These are phyloP conservation scores for Candida gigantensis DNA, from an alignment of 1,139 yeast species.

Conservation along the genomic window DNA sequence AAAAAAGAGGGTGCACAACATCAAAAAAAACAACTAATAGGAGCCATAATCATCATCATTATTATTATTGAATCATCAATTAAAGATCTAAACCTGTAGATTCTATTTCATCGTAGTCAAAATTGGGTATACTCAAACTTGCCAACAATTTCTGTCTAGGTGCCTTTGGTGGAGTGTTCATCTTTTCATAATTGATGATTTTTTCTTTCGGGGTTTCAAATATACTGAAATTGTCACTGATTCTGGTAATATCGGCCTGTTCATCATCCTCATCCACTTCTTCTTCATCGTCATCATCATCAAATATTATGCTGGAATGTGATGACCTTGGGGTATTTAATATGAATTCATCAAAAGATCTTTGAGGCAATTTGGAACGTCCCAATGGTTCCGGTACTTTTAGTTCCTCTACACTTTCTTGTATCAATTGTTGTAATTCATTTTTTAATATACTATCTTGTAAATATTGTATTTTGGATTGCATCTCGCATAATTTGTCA, in stretches of 20 bases:
- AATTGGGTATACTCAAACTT: neutral
- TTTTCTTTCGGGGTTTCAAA: slow-evolving; percentile 13
- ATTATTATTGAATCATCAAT: neutral
- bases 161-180: slow-evolving; percentile 2
- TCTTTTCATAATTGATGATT: slow-evolving; percentile 8
- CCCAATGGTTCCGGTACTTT: neutral
- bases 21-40: too few relatives aligned
- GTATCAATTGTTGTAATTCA: slow-evolving; percentile 11
- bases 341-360: slow-evolving; percentile 12
- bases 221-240: slow-evolving; percentile 2
- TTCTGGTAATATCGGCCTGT: neutral
- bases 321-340: slow-evolving; percentile 9
- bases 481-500: slow-evolving; percentile 10
- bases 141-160: slow-evolving; percentile 2
- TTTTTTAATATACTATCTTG: slow-evolving; percentile 7
- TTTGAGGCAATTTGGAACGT: slow-evolving; percentile 6
- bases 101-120: slow-evolving; percentile 4
- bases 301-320: too few relatives aligned
- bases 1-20: neutral
- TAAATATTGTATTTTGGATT: slow-evolving; percentile 8
- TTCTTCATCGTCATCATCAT: neutral
- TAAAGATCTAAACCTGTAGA: slow-evolving; percentile 3
- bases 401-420: slow-evolving; percentile 8
- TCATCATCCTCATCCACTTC: neutral
- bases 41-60: too few relatives aligned